Conservation (phyloP, 805 yeast species). For the Wickerhamomyces silvicola region DNA sequence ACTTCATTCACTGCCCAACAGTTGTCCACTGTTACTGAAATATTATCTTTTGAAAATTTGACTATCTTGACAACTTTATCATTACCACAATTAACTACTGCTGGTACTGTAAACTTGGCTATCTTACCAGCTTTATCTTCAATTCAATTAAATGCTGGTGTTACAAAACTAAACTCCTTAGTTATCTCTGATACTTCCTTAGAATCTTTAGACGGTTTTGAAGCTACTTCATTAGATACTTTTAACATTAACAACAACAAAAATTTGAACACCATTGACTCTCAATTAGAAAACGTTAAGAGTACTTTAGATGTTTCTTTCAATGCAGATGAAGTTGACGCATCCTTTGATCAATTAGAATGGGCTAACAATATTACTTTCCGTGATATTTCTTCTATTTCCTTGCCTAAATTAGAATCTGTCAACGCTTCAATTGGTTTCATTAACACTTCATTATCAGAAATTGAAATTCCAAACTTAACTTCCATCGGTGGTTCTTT, state of each 20-base stretch:
- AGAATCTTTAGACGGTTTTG: conserved; percentile 61
- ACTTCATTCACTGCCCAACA: conserved; percentile 69
- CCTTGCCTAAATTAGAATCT: conserved; percentile 57
- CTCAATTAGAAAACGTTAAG: conserved; percentile 69
- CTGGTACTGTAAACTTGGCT: conserved; percentile 72
- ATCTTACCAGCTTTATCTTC: conserved; percentile 79
- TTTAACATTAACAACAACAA: conserved; percentile 90
- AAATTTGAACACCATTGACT: conserved; percentile 63
- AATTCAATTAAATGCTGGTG: conserved; percentile 63
- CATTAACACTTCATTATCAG: conserved; percentile 60
- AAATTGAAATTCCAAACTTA: conserved; percentile 49
- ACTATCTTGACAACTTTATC: conserved; percentile 62
- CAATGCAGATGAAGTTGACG: conserved; percentile 75
- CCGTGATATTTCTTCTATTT: conserved; percentile 70
- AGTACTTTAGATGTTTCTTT: conserved; percentile 71
- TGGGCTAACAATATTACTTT: conserved; percentile 88
- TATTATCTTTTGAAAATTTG: conserved; percentile 53
- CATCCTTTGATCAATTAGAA: conserved; percentile 58
- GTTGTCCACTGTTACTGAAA: conserved; percentile 68
- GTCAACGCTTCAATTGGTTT: conserved; percentile 83
- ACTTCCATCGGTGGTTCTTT: conserved; percentile 73
- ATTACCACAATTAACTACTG: conserved; percentile 73
- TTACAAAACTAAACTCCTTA: conserved; percentile 67
- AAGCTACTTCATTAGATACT: conserved; percentile 37
- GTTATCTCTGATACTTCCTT: conserved; percentile 69